A percentile compares a stretch with the other conserved stretches of the same genome.
Conservation (phyloP, 306 rosid species). For the Begonia masoniana region DNA sequence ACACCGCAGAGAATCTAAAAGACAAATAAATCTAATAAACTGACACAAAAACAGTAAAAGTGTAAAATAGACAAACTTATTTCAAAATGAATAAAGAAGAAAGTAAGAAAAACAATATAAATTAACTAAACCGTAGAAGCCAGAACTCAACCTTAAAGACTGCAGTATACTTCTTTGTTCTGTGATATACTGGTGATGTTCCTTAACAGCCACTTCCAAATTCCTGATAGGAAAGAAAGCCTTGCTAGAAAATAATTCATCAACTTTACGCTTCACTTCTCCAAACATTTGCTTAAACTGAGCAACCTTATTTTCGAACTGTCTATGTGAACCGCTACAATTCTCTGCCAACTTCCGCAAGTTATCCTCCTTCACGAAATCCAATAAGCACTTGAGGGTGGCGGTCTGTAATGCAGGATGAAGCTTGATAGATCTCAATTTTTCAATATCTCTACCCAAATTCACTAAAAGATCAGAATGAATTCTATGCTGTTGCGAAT, state of each 20-base stretch:
- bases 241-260: conserved; percentile 52
- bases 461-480: conserved; percentile 80
- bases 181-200: conserved; percentile 39
- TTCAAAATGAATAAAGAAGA: too few relatives aligned
- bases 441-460: conserved; percentile 66
- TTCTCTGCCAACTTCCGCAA: conserved; percentile 69
- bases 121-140: too few relatives aligned
- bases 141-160: conserved; percentile 71
- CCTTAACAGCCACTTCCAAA: conserved; percentile 49
- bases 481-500: conserved; percentile 46
- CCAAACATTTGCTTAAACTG: conserved; percentile 64
- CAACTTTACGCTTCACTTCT: conserved; percentile 54
- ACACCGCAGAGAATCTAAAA: too few relatives aligned
- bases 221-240: conserved; percentile 26
- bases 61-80: too few relatives aligned
- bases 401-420: conserved; percentile 65
- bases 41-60: too few relatives aligned
- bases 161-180: conserved; percentile 93
- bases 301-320: conserved; percentile 80
- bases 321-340: conserved; percentile 68
- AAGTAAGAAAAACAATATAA: too few relatives aligned
- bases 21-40: too few relatives aligned
- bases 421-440: conserved; percentile 54
- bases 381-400: conserved; percentile 56
- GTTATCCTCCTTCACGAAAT: conserved; percentile 86